Evolutionary conservation across 176 grass and related monocot genomes (phyloP).

Genomic region (Juncus inflexus): DNA sequence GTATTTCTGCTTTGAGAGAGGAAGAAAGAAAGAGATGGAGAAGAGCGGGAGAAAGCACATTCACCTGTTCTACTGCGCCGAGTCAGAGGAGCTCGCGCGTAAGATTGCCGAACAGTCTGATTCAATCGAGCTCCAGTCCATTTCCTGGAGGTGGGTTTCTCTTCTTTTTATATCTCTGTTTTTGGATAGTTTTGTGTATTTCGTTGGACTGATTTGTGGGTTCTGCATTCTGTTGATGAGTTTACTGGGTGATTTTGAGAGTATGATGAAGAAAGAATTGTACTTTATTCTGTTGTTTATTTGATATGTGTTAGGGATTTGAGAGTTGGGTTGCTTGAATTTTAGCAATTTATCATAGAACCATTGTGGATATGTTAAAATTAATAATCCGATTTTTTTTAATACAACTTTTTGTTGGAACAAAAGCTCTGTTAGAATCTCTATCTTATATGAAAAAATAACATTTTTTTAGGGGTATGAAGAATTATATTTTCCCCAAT

Average conservation of each 20-base stretch:
- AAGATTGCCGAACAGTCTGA: slow-evolving; percentile 58
- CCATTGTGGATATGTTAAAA: too few species aligned
- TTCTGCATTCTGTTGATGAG: too few species aligned
- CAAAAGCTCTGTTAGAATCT: too few species aligned
- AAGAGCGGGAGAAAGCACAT: slow-evolving; percentile 64
- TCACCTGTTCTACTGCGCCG: slow-evolving; percentile 79
- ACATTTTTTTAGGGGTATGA: too few species aligned
- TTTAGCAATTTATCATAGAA: not conserved
- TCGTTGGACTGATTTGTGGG: not conserved
- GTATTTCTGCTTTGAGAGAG: not conserved
- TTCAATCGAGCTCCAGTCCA: slow-evolving; percentile 65
- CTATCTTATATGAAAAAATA: too few species aligned
- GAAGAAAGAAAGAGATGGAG: slow-evolving; percentile 25
- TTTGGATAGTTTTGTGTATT: not conserved
- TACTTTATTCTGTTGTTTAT: not conserved
- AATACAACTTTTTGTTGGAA: too few species aligned
- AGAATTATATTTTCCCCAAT: too few species aligned
- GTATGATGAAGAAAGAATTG: too few species aligned
- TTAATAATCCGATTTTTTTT: too few species aligned
- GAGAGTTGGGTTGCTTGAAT: not conserved
- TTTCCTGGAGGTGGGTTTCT: slow-evolving; percentile 66
- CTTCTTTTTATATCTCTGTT: too few species aligned
- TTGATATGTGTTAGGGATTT: not conserved
- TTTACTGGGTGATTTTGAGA: not conserved
- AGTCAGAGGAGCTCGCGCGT: slow-evolving; percentile 69